Conservation (phyloP, 2,329 filamentous ascomycete species). For the Curvularia spicifera region DNA sequence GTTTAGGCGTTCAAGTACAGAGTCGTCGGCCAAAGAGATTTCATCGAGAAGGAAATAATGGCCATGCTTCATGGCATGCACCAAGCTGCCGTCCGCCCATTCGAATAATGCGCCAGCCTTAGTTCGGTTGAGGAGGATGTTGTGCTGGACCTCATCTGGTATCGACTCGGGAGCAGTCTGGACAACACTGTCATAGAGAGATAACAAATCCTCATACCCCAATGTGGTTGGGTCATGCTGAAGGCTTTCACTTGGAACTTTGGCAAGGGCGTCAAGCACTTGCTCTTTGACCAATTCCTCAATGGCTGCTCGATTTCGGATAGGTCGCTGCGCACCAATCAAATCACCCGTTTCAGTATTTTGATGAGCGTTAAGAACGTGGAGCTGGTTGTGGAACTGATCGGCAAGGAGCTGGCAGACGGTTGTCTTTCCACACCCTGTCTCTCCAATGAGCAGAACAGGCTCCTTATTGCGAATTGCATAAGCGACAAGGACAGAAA, state of each 20-base stretch:
- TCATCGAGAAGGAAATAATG: slow-evolving; percentile 95
- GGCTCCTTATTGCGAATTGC: slow-evolving; percentile 91
- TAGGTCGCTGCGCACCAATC: slow-evolving; percentile 91
- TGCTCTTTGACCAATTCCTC: slow-evolving; percentile 69
- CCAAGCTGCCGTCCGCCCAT: slow-evolving; percentile 92
- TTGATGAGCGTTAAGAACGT: slow-evolving; percentile 96
- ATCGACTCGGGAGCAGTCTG: slow-evolving; percentile 55
- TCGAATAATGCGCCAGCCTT: slow-evolving; percentile 89
- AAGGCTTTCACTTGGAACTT: slow-evolving; percentile 12
- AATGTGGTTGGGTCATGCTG: slow-evolving; percentile 18
- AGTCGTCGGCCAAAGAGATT: slow-evolving; percentile 96
- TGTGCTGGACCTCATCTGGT: slow-evolving; percentile 49
- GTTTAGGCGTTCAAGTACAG: slow-evolving; percentile 93
- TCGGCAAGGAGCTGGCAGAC: slow-evolving; percentile 92
- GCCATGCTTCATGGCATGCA: slow-evolving; percentile 89
- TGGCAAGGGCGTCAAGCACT: slow-evolving; percentile 54
- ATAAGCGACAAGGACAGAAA: slow-evolving; percentile 87
- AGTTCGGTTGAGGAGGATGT: slow-evolving; percentile 58
- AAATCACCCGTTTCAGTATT: slow-evolving; percentile 98
- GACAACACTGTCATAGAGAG: slow-evolving; percentile 63
- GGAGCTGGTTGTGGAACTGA: slow-evolving; percentile 74
- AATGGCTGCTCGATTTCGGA: slow-evolving; percentile 81
- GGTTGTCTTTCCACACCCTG: slow-evolving; percentile 96
- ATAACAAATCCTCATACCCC: slow-evolving; percentile 58
- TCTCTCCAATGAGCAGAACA: slow-evolving; percentile 92